Percentiles rank a stretch among this genome's conserved stretches.
Evolutionary conservation across 1,284 basidiomycete genomes (phyloP).

Genomic region (Golubevia pallescens): DNA sequence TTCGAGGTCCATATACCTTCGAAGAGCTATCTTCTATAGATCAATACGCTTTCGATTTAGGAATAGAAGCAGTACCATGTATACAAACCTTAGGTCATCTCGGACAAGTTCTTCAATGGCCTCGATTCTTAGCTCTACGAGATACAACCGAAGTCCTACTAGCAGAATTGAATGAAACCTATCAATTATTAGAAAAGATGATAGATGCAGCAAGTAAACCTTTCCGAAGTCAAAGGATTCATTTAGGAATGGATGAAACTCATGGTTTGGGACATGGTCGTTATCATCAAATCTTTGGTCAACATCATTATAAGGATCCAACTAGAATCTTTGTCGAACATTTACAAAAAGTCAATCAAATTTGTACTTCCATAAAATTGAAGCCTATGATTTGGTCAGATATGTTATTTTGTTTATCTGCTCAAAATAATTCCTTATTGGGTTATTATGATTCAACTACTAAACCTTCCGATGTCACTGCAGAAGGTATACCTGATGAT

Average conservation of each 20-base stretch:
- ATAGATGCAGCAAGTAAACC: constrained; percentile 47
- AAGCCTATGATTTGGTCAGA: constrained; percentile 65
- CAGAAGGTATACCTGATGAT: constrained; percentile 48
- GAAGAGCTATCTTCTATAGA: constrained; percentile 61
- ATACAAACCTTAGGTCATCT: constrained; percentile 66
- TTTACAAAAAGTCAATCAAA: constrained; percentile 56
- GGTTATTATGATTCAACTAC: constrained; percentile 60
- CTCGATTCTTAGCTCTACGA: constrained; percentile 53
- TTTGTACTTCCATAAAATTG: constrained; percentile 42
- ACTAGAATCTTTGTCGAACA: constrained; percentile 51
- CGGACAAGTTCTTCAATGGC: constrained; percentile 66
- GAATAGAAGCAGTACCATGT: constrained; percentile 51
- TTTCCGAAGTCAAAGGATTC: constrained; percentile 59
- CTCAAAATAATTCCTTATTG: constrained; percentile 60
- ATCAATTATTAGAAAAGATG: constrained; percentile 60
- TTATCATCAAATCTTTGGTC: constrained; percentile 59
- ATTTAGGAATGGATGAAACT: constrained; percentile 62
- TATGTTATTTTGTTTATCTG: constrained; percentile 65
- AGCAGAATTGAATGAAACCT: constrained; percentile 57
- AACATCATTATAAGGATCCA: constrained; percentile 53
- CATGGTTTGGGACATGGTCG: constrained; percentile 64
- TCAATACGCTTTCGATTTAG: constrained; percentile 49
- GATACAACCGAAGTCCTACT: constrained; percentile 65
- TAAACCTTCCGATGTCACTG: constrained; percentile 34
- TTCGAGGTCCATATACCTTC: constrained; percentile 56